A percentile compares a stretch with the other conserved stretches of the same genome.
Conservation (phyloP, 768 basidiomycete genomes). For the Kwoniella pini region DNA sequence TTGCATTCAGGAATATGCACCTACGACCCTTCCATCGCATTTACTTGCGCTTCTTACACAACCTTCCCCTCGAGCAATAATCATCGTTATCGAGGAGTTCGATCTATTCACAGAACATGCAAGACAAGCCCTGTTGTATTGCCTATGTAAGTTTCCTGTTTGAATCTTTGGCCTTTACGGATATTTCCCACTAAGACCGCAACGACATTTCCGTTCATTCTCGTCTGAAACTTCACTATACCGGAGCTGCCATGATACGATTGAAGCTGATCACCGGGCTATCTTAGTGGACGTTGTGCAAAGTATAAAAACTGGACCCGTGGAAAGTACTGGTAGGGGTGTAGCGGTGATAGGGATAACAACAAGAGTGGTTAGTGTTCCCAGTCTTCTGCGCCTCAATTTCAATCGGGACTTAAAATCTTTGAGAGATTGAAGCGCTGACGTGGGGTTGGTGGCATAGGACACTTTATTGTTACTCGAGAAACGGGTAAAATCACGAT, state of each 20-base stretch:
- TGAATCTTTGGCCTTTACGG: no score
- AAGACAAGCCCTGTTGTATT: constrained; percentile 89
- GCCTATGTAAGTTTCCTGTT: constrained; percentile 65
- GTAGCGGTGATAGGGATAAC: constrained; percentile 85
- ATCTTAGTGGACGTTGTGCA: constrained; percentile 81
- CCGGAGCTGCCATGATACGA: no score
- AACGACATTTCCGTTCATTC: no score
- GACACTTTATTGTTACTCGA: constrained; percentile 87
- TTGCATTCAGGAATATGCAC: constrained; percentile 40
- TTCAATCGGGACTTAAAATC: no score
- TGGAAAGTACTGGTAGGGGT: constrained; percentile 62
- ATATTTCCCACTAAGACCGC: no score
- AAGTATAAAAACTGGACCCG: constrained; percentile 61
- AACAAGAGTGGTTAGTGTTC: constrained; percentile 63
- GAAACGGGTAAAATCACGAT: constrained; percentile 95
- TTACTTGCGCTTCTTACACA: constrained; percentile 52
- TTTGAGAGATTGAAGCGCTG: no score
- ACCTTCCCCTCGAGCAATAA: constrained; percentile 67
- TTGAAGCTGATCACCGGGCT: background rate
- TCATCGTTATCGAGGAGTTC: constrained; percentile 86
- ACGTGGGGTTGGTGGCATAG: constrained; percentile 25
- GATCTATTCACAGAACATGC: constrained; percentile 91
- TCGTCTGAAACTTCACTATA: no score
- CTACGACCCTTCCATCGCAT: constrained; percentile 66
- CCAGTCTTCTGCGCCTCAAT: no score